A percentile compares a stretch with the other conserved stretches of the same genome.
These are phyloP conservation scores for Botryobasidium botryosum DNA, from an alignment of 768 basidiomycete genomes.

Conservation along the genomic window DNA sequence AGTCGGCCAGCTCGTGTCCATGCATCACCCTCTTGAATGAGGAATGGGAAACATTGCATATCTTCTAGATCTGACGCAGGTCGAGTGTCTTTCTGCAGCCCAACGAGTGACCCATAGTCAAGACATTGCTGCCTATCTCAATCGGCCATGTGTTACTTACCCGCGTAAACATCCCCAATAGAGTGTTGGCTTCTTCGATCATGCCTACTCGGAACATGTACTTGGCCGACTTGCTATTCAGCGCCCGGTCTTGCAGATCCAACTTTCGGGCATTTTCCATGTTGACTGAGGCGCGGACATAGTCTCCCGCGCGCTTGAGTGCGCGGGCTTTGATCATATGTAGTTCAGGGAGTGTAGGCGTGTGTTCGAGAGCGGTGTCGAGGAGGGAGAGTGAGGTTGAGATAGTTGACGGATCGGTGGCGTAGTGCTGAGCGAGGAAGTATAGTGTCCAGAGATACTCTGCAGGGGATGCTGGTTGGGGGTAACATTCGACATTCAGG, in stretches of 20 bases:
- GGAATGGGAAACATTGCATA: slow-evolving; percentile 85
- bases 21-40: slow-evolving; percentile 66
- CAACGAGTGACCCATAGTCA: background rate
- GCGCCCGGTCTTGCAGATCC: slow-evolving; percentile 87
- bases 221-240: slow-evolving; percentile 89
- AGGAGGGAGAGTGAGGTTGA: slow-evolving; percentile 43
- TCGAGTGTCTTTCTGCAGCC: slow-evolving; percentile 64
- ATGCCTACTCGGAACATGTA: slow-evolving; percentile 75
- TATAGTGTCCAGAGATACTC: slow-evolving; percentile 90
- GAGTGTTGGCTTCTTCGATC: slow-evolving; percentile 50
- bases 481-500: background rate
- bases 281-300: slow-evolving; percentile 48
- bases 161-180: slow-evolving; percentile 85
- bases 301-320: slow-evolving; percentile 75
- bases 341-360: slow-evolving; percentile 86
- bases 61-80: slow-evolving; percentile 76
- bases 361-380: slow-evolving; percentile 54
- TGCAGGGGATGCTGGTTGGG: slow-evolving; percentile 41
- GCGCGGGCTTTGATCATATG: slow-evolving; percentile 66
- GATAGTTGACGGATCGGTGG: slow-evolving; percentile 28
- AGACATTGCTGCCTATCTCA: background rate
- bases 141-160: slow-evolving; percentile 24
- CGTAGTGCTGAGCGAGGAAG: slow-evolving; percentile 83
- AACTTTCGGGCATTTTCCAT: slow-evolving; percentile 70
- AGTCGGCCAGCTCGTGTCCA: slow-evolving; percentile 46